A percentile compares a stretch with the other conserved stretches of the same genome.
phyloP scores from a whole-genome alignment of 2,329 filamentous ascomycete genomes.

The Cytospora chrysosperma region DNA sequence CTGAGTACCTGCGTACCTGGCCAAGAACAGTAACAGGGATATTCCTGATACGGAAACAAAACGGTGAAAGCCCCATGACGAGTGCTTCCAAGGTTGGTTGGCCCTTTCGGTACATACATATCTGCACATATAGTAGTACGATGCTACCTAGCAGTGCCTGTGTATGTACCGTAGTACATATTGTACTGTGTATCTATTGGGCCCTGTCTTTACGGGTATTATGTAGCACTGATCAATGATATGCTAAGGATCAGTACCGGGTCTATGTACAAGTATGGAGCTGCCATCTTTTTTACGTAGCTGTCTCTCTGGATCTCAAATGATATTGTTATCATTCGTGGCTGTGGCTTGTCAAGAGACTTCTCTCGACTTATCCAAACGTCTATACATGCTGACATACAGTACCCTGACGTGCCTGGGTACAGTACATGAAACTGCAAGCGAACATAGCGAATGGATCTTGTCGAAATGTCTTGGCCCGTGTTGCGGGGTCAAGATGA shows the following conservation, averaged over 20 bases:
- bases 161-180: neutral
- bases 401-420: constrained; percentile 1
- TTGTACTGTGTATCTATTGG: too few species aligned
- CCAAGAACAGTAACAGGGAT: neutral
- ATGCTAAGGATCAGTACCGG: neutral
- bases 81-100: neutral
- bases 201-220: neutral
- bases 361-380: too few species aligned
- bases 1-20: neutral
- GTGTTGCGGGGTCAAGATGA: neutral
- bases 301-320: neutral
- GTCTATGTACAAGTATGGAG: neutral
- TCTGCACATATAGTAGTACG: too few species aligned
- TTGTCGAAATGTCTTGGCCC: neutral
- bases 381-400: too few species aligned
- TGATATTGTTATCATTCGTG: too few species aligned
- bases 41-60: constrained; percentile 11
- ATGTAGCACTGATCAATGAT: neutral
- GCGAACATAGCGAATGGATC: neutral
- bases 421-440: neutral
- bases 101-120: too few species aligned
- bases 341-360: too few species aligned
- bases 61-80: constrained; percentile 3
- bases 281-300: neutral
- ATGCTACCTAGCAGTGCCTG: too few species aligned